Evolutionary conservation across 805 yeast genomes (phyloP), one percentile per base, ranked within the genome.

Genomic region (Yarrowia divulgata): DNA sequence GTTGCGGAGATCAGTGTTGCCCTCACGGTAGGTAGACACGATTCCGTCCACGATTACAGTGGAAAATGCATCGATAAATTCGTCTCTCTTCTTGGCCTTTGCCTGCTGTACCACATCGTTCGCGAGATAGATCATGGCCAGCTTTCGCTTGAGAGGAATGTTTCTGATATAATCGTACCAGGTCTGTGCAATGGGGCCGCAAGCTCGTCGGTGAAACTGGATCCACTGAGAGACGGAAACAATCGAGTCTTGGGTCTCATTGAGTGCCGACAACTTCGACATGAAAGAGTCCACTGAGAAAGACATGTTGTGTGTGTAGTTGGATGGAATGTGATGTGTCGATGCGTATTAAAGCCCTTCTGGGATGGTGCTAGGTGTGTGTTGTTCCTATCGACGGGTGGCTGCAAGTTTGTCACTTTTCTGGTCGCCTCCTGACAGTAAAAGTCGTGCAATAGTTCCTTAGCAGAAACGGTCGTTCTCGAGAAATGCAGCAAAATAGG

Each of bases 101-200:
- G 93, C 86, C 75, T 90, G 90, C 77, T 91, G 97, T 1, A 91
- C 89, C 29, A 91, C 88, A 72, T 91, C 97, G 76, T 91, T 91
- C 66, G 90, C 88, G 14, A 91, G 80, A 74, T 91, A 91, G 32
- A 91, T 81, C 69, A 89, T 78, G 1, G 89, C 82, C 66, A 89
- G 81, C 70, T 83, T 84, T 73, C 84, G 82, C 63, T 78, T 77
- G n/a, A 74, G 72, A 18, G 81, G 79, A 69, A 71, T 71, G 8
- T 73, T 72, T 40, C 72, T 67, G 0, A 85, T 72, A 67, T 78
- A 80, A 34, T 76, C 73, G 9, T 81, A 77, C 92, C 92, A 88
- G 6, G 83, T 78, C 35, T 77, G 75, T 10, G 88, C 90, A 39
- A 85, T 81, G 37, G 82, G 81, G 1, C 75, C 76, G 9, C 88